Conservation (phyloP, 352 stramenopile species). For the Globisporangium cederbergense region DNA sequence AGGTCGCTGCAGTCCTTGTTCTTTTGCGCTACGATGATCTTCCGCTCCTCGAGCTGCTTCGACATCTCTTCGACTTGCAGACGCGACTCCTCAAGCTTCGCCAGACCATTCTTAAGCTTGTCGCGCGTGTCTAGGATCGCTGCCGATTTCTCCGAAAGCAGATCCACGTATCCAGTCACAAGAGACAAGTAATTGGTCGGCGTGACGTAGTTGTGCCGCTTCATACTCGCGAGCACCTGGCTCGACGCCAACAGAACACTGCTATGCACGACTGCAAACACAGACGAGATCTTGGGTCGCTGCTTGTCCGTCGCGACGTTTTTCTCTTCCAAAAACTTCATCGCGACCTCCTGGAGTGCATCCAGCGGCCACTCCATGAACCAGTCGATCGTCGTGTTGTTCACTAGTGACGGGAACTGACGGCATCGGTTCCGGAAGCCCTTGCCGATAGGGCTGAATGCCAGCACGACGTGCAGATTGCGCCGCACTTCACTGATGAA, state of each 20-base stretch:
- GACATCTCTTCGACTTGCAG: slow-evolving; percentile 86
- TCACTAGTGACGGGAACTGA: slow-evolving; percentile 92
- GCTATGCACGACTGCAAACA: slow-evolving; percentile 90
- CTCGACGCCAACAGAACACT: slow-evolving; percentile 79
- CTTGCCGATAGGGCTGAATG: slow-evolving; percentile 91
- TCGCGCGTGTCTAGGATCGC: slow-evolving; percentile 72
- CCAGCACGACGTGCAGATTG: slow-evolving; percentile 92
- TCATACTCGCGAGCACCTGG: slow-evolving; percentile 87
- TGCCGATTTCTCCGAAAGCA: slow-evolving; percentile 71
- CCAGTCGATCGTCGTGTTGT: slow-evolving; percentile 94
- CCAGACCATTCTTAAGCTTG: slow-evolving; percentile 81
- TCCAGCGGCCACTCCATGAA: slow-evolving; percentile 92
- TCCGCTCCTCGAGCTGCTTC: slow-evolving; percentile 84
- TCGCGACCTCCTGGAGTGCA: slow-evolving; percentile 90
- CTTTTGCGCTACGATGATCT: slow-evolving; percentile 87
- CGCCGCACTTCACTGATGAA: slow-evolving; percentile 90
- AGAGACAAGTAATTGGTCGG: slow-evolving; percentile 93
- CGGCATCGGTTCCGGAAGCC: slow-evolving; percentile 78
- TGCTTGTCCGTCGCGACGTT: slow-evolving; percentile 70
- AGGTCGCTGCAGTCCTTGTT: slow-evolving; percentile 95
- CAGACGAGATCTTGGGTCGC: slow-evolving; percentile 75
- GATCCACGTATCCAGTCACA: slow-evolving; percentile 88
- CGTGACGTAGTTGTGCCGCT: slow-evolving; percentile 93
- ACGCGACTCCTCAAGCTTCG: slow-evolving; percentile 80
- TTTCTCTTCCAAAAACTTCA: slow-evolving; percentile 91